Base-by-base conservation (phyloP, 2,329 filamentous ascomycete genomes). In the Seiridium cupressi region DNA sequence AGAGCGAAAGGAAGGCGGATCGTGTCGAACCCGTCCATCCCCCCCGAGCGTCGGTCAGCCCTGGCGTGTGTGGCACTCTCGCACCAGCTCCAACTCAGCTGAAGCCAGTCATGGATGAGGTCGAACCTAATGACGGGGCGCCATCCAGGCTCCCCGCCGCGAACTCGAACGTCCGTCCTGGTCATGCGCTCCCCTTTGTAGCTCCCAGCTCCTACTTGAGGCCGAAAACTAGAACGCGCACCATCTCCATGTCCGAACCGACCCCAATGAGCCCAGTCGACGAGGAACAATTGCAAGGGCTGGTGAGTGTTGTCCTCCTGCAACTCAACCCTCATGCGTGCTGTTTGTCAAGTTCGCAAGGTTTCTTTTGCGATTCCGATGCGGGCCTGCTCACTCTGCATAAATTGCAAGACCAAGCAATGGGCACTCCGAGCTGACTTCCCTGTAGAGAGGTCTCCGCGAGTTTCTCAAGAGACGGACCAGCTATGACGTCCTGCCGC, bases 401-500 rank as follows among this genome's bases (percentile, higher is more conserved):
- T 42, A 18, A 55, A 42, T 26, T 55, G 51, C 44, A 38, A 40
- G n/a, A 55, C 51, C 35, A n/a, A n/a, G 11, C 49, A 35, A 42
- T 36, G 11, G 31, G 6, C 47, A 59, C 36, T 36, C 18, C n/a
- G 13, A 42, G 38, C 51, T 55, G 51, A 55, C 40, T 44, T 55
- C 18, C 36, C 38, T 55, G 36, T 77, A 96, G 93, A 89, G 89
- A 81, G 89, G 91, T 64, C 93, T 98, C 70, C 91, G 95, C 76
- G 91, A 97, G 69, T 99, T 99, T 78, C 88, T 99, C 73, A 96
- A 93, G 77, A 90, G 96, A 68, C 90, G 95, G 72, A 98, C 92
- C 42, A 97, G 93, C 75, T 99, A 99, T 81, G 95, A 99, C 79
- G 95, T 99, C 66, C 84, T 99, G 53, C 95, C 95, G 18, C 86